Evolutionary conservation across 2,329 filamentous ascomycete species (phyloP).

Genomic region (Venturiaceae sp.): DNA sequence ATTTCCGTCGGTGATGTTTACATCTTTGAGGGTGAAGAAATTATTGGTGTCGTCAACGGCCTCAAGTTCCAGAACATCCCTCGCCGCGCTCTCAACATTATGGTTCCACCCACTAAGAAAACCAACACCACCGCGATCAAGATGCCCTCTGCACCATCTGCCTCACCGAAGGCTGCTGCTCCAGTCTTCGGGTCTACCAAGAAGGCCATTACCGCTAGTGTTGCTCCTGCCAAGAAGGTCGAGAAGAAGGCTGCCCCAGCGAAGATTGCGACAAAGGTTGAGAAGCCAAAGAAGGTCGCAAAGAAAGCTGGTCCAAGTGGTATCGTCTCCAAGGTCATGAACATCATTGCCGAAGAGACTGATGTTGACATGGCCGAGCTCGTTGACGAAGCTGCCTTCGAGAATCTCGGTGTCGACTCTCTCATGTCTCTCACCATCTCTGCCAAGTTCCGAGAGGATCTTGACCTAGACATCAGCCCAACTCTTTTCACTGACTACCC

Average conservation of each 20-base stretch:
- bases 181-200: constrained; percentile 15
- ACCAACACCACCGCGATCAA: constrained; percentile 20
- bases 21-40: constrained; percentile 48
- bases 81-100: constrained; percentile 54
- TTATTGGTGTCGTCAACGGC: constrained; percentile 49
- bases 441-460: constrained; percentile 51
- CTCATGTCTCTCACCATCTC: constrained; percentile 52
- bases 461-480: constrained; percentile 49
- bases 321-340: constrained; percentile 46
- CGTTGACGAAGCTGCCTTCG: constrained; percentile 49
- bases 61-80: constrained; percentile 60
- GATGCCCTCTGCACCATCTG: constrained; percentile 22
- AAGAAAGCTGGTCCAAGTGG: constrained; percentile 34
- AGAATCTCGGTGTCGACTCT: constrained; percentile 53
- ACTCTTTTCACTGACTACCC: constrained; percentile 51
- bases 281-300: constrained; percentile 35
- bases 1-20: constrained; percentile 51
- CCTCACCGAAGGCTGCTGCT: constrained; percentile 19
- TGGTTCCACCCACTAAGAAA: constrained; percentile 52
- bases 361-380: constrained; percentile 49
- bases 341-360: constrained; percentile 58
- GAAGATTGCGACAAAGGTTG: constrained; percentile 42
- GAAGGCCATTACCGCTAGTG: constrained; percentile 21
- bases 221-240: constrained; percentile 20
- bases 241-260: constrained; percentile 39